phyloP scores from a whole-genome alignment of 106 monocot species.

The Dendrobium huoshanense region DNA sequence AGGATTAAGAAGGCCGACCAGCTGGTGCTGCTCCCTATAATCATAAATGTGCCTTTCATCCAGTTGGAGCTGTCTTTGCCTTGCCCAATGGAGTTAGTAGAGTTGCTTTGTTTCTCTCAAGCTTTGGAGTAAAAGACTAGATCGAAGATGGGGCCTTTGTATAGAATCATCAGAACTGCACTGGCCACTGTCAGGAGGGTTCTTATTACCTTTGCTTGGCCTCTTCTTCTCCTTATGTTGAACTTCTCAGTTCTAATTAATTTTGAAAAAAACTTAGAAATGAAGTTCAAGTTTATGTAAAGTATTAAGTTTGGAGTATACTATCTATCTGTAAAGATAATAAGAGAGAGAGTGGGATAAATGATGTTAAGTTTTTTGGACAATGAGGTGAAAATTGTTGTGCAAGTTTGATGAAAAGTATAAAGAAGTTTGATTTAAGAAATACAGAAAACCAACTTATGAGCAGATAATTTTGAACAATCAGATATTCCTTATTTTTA shows the following conservation, averaged over 20 bases:
- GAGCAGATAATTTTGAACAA: no score
- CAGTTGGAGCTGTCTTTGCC: background rate
- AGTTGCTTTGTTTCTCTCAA: constrained; percentile 18
- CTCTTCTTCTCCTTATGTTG: constrained; percentile 18
- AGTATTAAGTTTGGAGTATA: no score
- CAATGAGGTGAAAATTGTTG: no score
- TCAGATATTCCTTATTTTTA: no score
- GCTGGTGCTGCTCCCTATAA: constrained; percentile 32
- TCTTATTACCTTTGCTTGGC: constrained; percentile 66
- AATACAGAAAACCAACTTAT: no score
- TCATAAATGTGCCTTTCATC: constrained; percentile 14
- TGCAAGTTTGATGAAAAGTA: no score
- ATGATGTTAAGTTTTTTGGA: no score
- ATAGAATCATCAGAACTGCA: constrained; percentile 66
- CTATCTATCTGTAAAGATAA: no score
- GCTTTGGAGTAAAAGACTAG: constrained; percentile 36
- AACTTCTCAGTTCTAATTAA: constrained; percentile 56
- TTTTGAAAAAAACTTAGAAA: background rate
- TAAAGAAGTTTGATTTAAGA: no score
- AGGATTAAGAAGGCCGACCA: constrained; percentile 69
- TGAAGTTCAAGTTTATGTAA: no score
- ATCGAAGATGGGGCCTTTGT: constrained; percentile 52
- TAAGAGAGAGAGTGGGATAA: no score
- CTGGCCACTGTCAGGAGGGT: constrained; percentile 58
- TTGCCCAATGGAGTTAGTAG: background rate